These are phyloP conservation scores for Colletotrichum sp. DNA, from an alignment of 2,329 filamentous ascomycete species.

Conservation along the genomic window DNA sequence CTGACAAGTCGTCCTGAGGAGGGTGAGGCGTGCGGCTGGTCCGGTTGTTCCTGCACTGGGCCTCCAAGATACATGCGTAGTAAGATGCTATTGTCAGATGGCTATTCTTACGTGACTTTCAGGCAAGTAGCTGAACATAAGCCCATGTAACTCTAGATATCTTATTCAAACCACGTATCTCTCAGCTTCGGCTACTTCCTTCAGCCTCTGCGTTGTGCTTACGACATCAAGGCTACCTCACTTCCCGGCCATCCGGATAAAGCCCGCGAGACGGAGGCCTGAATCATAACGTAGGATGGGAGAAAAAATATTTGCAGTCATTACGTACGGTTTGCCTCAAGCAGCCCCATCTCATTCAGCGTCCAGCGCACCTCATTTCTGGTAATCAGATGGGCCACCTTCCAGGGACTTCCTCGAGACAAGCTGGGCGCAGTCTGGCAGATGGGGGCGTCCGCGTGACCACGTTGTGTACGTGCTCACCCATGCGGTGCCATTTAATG, in stretches of 20 bases:
- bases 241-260: not conserved
- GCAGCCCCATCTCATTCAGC: not conserved
- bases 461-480: not conserved
- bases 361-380: not conserved
- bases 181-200: not conserved
- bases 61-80: not conserved
- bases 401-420: not conserved
- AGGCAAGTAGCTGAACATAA: not conserved
- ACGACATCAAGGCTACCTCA: not conserved
- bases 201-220: slow-evolving; percentile 1
- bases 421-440: slow-evolving; percentile 4
- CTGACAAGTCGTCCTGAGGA: not conserved
- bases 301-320: not conserved
- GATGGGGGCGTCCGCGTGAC: slow-evolving; percentile 10
- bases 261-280: not conserved
- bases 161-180: not conserved
- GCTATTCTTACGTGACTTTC: not conserved
- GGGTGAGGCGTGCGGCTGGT: not conserved
- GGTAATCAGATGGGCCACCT: not conserved
- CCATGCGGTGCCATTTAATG: not conserved
- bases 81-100: not conserved
- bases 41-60: slow-evolving; percentile 18
- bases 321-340: not conserved
- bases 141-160: not conserved
- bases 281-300: not conserved